Base-by-base conservation (phyloP, 441 rosid species). In the Iberis amara region DNA sequence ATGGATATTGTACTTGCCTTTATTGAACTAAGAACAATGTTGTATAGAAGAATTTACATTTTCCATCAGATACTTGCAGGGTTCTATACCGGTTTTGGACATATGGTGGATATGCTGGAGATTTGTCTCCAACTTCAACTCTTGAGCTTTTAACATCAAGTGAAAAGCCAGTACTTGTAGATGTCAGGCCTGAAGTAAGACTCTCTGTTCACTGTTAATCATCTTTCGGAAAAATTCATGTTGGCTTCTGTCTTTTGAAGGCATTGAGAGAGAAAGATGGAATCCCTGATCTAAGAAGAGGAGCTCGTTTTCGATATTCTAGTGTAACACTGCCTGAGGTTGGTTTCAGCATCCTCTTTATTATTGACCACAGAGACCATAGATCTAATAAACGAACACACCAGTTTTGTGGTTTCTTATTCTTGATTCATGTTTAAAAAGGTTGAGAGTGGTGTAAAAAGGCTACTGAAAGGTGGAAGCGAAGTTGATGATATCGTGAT, bases 161-260 rank as follows among this genome's bases (percentile, higher is more conserved):
- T 77, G 85, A 85, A 68, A 79, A 82, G 63, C 75, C 84, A 27
- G 73, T 83, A 18, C 89, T 94, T 43, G 72, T 94, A 41, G 97
- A 94, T 79, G 76, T 94, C 73, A 81, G 96, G 77, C 87, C 96
- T 35, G 96, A 92, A 84, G 99, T 86, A 82, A 86, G 99, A 73
- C 55, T 59, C 66, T 62, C 60, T 69, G 52, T 67, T 62, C 39
- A 43, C 11, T 45, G 52, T 69, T 39, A 7, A 57, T 40, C 47
- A 52, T 52, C 26, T 26, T 38, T 47, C n/a, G 49, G 41, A 23
- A 45, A 3, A 15, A 43, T 50, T 58, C 45, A 61, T 38, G 44
- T 52, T 15, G 51, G 37, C 47, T 59, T 11, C 33, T 5, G 33
- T n/a, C 54, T 51, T 46, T 53, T 63, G 32, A 69, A 89, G 99